Percentiles rank a stretch among this genome's conserved stretches.
Conservation (phyloP, 2,329 filamentous ascomycete genomes). For the Plectosphaerella sp. region DNA sequence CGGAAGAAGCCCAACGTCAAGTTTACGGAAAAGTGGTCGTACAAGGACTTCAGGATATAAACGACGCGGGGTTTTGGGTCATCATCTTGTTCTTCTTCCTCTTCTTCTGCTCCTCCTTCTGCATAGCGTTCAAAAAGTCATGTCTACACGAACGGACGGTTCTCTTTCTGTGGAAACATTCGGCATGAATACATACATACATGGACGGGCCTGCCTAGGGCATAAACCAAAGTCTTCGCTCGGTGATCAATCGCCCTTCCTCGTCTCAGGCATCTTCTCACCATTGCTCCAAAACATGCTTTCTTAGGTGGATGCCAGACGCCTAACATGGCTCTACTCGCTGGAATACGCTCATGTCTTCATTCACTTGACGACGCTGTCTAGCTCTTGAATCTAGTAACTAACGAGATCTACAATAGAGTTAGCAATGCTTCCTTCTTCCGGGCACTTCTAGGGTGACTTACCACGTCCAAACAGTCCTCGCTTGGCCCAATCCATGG, state of each 20-base stretch:
- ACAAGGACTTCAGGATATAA: conserved; percentile 76
- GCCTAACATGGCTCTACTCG: background rate
- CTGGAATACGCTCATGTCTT: conserved; percentile 6
- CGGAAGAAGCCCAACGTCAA: conserved; percentile 77
- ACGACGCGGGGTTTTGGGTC: background rate
- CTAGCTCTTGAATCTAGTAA: conserved; percentile 15
- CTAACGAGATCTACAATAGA: conserved; percentile 26
- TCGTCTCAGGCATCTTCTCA: background rate
- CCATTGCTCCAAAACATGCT: too few species aligned
- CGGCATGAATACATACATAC: background rate
- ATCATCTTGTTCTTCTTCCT: too few species aligned
- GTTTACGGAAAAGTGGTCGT: conserved; percentile 91
- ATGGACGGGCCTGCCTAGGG: too few species aligned
- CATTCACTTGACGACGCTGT: background rate
- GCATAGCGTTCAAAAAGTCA: background rate
- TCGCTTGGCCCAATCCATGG: conserved; percentile 99
- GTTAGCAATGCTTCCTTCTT: conserved; percentile 3
- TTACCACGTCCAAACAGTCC: conserved; percentile 91
- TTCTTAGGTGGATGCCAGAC: too few species aligned
- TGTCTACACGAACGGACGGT: background rate
- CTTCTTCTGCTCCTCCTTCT: background rate
- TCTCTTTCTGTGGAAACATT: background rate
- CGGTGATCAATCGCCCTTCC: background rate
- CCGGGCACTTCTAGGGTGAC: conserved; percentile 22
- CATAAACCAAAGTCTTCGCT: too few species aligned